These are phyloP conservation scores for Syzygium grande DNA, from an alignment of 345 rosid genomes.

Conservation along the genomic window DNA sequence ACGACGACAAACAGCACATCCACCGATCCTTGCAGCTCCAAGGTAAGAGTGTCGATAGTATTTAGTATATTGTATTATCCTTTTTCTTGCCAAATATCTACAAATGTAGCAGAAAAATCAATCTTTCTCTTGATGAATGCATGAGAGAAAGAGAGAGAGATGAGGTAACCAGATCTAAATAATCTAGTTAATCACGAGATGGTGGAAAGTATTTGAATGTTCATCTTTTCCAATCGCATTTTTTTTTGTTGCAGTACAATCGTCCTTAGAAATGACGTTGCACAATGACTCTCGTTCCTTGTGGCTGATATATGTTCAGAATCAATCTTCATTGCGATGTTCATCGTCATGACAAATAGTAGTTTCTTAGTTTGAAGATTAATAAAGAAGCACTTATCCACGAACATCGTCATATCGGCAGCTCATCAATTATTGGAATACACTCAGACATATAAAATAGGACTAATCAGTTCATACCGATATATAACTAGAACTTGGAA, in stretches of 20 bases:
- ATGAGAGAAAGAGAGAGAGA: not conserved
- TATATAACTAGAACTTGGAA: not conserved
- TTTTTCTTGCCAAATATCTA: not conserved
- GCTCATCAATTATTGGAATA: not conserved
- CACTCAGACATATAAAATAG: not conserved
- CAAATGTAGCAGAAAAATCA: not conserved
- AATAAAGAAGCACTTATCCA: not conserved
- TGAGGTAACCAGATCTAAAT: not conserved
- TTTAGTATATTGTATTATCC: not conserved
- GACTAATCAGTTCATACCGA: not conserved
- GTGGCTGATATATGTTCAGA: not conserved
- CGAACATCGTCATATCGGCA: not conserved
- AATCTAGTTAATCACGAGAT: not conserved
- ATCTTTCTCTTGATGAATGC: not conserved
- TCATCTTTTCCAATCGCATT: not conserved
- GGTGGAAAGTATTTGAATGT: not conserved
- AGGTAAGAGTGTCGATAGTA: not conserved
- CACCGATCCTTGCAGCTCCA: constrained; percentile 1
- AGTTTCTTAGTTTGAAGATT: not conserved
- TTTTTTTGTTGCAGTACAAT: not conserved
- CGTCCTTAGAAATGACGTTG: not conserved
- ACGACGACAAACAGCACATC: not conserved
- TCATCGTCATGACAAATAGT: not conserved
- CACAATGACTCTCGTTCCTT: not conserved
- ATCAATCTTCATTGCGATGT: not conserved